A percentile compares a stretch with the other conserved stretches of the same genome.
phyloP scores from a whole-genome alignment of 2,329 filamentous ascomycete species.

The Macroventuria anomochaeta region DNA sequence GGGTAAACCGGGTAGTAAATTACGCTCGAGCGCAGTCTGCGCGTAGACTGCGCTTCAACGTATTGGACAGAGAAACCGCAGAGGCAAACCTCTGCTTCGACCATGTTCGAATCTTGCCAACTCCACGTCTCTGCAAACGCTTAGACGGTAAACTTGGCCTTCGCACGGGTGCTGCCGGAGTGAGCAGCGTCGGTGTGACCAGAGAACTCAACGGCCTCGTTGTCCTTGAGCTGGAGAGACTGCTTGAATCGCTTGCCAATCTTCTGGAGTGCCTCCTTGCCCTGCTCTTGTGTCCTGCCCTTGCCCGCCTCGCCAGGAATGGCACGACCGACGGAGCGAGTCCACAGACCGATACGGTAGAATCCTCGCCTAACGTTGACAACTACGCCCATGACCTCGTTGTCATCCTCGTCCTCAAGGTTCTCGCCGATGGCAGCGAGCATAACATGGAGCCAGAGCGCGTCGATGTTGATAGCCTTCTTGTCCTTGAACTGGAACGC shows the following conservation, averaged over 20 bases:
- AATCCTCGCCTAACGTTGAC: conserved; percentile 99
- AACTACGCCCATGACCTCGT: conserved; percentile 98
- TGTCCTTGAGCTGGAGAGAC: conserved; percentile 77
- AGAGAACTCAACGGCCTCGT: conserved; percentile 88
- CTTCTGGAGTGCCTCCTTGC: conserved; percentile 79
- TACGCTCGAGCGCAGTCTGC: conserved; percentile 24
- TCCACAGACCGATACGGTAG: conserved; percentile 98
- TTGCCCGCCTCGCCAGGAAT: conserved; percentile 78
- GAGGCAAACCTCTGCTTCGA: conserved; percentile 5
- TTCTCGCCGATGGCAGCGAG: conserved; percentile 97
- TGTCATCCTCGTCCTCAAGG: conserved; percentile 90
- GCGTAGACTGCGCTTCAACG: conserved; percentile 4
- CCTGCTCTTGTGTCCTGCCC: conserved; percentile 79
- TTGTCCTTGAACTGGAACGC: conserved; percentile 98
- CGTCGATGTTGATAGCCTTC: conserved; percentile 87
- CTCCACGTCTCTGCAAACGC: not conserved
- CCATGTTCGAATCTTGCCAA: not conserved
- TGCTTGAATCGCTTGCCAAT: conserved; percentile 95
- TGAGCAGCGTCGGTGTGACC: conserved; percentile 95
- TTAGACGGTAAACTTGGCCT: conserved; percentile 89
- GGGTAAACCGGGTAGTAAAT: conserved; percentile 33
- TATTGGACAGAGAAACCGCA: conserved; percentile 11
- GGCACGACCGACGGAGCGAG: conserved; percentile 86
- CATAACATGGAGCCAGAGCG: conserved; percentile 96
- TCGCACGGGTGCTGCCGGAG: conserved; percentile 90